phyloP scores from a whole-genome alignment of 495 filamentous ascomycete genomes.

The Aspergillus avenaceus region DNA sequence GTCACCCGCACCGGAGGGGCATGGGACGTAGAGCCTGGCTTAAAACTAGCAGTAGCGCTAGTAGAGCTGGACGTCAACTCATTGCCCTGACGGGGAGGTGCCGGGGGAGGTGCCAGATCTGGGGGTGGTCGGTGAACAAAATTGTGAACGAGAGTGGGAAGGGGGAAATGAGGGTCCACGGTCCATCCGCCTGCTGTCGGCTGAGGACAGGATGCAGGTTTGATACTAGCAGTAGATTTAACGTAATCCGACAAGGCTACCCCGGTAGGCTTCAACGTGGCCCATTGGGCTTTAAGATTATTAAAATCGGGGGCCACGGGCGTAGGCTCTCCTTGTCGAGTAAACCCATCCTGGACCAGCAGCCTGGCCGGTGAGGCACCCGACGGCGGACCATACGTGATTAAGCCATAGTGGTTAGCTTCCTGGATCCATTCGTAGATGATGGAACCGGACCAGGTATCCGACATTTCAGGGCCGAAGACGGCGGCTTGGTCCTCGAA shows the following conservation, averaged over 20 bases:
- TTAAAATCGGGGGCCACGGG: conserved; percentile 71
- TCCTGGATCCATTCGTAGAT: conserved; percentile 92
- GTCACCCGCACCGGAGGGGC: not conserved
- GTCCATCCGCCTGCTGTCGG: conserved; percentile 68
- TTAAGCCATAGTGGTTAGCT: conserved; percentile 77
- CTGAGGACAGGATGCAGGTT: conserved; percentile 60
- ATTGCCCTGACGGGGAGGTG: too few species aligned
- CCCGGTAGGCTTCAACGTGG: conserved; percentile 63
- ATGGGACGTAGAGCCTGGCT: too few species aligned
- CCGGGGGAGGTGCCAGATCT: not conserved
- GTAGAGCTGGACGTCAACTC: too few species aligned
- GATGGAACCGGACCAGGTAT: conserved; percentile 77
- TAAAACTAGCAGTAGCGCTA: too few species aligned
- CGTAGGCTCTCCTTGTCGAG: conserved; percentile 66
- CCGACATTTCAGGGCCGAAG: conserved; percentile 66
- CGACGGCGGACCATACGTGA: conserved; percentile 61
- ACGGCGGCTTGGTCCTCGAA: conserved; percentile 78
- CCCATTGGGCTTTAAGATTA: conserved; percentile 76
- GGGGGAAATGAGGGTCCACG: conserved; percentile 59
- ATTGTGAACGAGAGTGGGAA: conserved; percentile 63
- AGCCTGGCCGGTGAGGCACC: conserved; percentile 38
- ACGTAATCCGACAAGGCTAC: conserved; percentile 61
- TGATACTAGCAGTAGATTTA: conserved; percentile 52
- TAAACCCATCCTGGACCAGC: conserved; percentile 58
- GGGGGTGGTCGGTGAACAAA: conserved; percentile 12